These are phyloP conservation scores for Eimeria tenella DNA, from an alignment of 169 alveolate genomes.

Conservation along the genomic window DNA sequence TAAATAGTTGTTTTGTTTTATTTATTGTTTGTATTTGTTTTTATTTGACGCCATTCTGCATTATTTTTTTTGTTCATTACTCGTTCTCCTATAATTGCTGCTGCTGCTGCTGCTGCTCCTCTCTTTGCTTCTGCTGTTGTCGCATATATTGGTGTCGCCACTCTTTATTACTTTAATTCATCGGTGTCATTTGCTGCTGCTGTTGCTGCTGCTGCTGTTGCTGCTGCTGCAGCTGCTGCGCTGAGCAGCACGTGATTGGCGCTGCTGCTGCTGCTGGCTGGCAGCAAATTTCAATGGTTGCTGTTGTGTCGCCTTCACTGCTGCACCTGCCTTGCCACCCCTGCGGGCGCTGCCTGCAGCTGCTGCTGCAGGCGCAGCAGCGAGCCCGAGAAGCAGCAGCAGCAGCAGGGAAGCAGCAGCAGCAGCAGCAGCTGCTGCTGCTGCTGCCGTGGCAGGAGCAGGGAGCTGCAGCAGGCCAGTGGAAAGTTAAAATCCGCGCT, in stretches of 20 bases:
- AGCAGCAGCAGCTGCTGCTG: conserved; percentile 34
- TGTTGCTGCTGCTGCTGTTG: not conserved
- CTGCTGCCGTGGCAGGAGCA: conserved; percentile 1
- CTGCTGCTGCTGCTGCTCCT: no score
- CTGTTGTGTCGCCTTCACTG: not conserved
- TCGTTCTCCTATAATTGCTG: no score
- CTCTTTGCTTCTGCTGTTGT: not conserved
- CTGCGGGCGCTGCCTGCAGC: conserved; percentile 47
- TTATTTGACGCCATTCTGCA: no score
- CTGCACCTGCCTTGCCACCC: not conserved
- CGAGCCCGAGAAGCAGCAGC: not conserved
- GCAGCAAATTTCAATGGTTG: not conserved
- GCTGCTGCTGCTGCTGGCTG: conserved; percentile 12
- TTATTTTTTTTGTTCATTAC: no score
- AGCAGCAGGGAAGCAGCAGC: not conserved
- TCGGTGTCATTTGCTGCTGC: not conserved
- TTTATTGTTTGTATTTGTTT: no score
- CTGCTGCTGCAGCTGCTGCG: conserved; percentile 17
- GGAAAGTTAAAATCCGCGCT: not conserved
- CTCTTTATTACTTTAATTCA: not conserved
- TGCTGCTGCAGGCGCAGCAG: not conserved
- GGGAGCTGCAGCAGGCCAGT: not conserved
- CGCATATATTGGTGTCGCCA: not conserved
- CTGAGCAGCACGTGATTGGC: conserved; percentile 21
- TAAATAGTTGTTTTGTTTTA: no score